Percentiles rank a stretch among this genome's conserved stretches.
These are phyloP conservation scores for Skeletonema marinoi DNA, from an alignment of 108 stramenopile species.

Conservation along the genomic window DNA sequence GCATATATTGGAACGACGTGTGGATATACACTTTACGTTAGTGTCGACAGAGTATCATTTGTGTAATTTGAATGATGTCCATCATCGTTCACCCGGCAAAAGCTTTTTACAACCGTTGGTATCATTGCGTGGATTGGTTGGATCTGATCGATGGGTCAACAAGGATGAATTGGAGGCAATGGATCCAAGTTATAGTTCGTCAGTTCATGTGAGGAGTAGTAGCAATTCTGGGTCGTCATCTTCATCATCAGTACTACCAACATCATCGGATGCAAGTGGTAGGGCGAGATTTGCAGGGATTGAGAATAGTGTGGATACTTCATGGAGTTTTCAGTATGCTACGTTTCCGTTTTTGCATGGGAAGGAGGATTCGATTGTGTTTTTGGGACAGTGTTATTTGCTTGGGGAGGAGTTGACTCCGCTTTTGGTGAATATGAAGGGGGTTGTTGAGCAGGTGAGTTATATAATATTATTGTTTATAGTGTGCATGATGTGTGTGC, in stretches of 20 bases:
- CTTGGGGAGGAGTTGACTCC: constrained; percentile 73
- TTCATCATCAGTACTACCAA: too few relatives aligned
- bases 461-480: background rate
- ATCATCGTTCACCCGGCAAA: constrained; percentile 61
- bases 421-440: constrained; percentile 74
- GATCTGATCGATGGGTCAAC: constrained; percentile 26
- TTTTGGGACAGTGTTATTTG: constrained; percentile 76
- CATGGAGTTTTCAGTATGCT: constrained; percentile 75
- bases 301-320: constrained; percentile 57
- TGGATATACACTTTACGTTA: constrained; percentile 74
- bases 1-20: constrained; percentile 50
- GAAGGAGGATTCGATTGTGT: constrained; percentile 60
- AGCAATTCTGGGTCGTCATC: background rate
- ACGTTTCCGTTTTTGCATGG: constrained; percentile 66
- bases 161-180: constrained; percentile 34
- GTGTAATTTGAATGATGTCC: constrained; percentile 79
- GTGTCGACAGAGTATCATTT: constrained; percentile 77
- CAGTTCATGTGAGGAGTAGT: constrained; percentile 41
- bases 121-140: constrained; percentile 26
- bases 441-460: constrained; percentile 74
- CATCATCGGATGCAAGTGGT: too few relatives aligned
- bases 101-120: constrained; percentile 46
- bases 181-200: constrained; percentile 31
- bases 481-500: background rate
- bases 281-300: constrained; percentile 32